A percentile compares a stretch with the other conserved stretches of the same genome.
Conservation (phyloP, 768 basidiomycete species). For the Suillus bovinus region DNA sequence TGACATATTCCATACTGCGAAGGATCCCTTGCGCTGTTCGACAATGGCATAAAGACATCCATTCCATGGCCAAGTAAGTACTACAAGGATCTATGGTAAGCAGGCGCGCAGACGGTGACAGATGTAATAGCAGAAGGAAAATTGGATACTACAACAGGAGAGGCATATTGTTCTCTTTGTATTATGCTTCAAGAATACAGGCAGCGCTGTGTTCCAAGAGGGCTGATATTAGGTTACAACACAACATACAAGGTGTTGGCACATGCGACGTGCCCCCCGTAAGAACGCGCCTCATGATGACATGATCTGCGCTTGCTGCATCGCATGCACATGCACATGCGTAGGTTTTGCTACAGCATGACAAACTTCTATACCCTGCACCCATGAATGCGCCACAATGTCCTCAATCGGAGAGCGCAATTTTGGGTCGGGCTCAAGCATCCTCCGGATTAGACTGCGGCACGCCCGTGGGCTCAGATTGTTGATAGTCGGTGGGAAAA, state of each 20-base stretch:
- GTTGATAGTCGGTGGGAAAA: conserved; percentile 72
- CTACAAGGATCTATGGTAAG: conserved; percentile 23
- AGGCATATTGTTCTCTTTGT: conserved; percentile 24
- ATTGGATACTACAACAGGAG: conserved; percentile 11
- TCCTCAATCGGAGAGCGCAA: conserved; percentile 76
- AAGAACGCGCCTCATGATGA: conserved; percentile 8
- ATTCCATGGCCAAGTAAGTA: conserved; percentile 12
- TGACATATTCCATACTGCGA: neutral
- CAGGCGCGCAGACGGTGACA: conserved; percentile 7
- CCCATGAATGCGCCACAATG: conserved; percentile 75
- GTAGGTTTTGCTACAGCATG: conserved; percentile 59
- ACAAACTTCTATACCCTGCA: conserved; percentile 82
- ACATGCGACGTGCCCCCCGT: neutral
- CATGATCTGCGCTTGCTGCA: conserved; percentile 52
- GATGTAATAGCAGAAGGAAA: conserved; percentile 4
- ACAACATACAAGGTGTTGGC: conserved; percentile 11
- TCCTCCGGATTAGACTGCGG: conserved; percentile 79
- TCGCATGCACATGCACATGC: conserved; percentile 72
- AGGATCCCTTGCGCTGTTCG: neutral
- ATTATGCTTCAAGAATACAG: conserved; percentile 13
- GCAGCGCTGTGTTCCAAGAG: conserved; percentile 3
- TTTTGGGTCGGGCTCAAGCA: conserved; percentile 95
- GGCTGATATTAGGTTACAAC: conserved; percentile 5
- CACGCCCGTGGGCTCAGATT: conserved; percentile 88
- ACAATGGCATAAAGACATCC: conserved; percentile 1